A percentile compares a stretch with the other conserved stretches of the same genome.
Conservation (phyloP, 129 eudicot genomes). For the Pittosporum tobira region DNA sequence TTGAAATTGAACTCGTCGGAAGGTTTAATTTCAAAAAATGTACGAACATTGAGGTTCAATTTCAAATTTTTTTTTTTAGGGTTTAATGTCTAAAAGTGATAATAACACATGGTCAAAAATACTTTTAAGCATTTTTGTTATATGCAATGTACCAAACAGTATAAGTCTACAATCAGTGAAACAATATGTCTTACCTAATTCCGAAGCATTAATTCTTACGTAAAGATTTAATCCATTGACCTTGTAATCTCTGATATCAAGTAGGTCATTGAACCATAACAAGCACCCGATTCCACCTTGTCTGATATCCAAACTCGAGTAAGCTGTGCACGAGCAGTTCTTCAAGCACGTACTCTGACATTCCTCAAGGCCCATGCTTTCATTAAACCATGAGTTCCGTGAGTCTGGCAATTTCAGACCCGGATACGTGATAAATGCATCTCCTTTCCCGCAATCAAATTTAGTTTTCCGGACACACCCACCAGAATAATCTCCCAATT, state of each 20-base stretch:
- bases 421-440: constrained; percentile 22
- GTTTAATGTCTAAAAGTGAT: too few species aligned
- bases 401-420: constrained; percentile 36
- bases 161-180: too few species aligned
- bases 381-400: too few species aligned
- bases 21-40: too few species aligned
- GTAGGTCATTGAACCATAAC: too few species aligned
- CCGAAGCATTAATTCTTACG: constrained; percentile 11
- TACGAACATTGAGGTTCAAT: too few species aligned
- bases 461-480: constrained; percentile 26
- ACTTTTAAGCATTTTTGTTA: too few species aligned
- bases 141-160: too few species aligned
- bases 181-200: constrained; percentile 31
- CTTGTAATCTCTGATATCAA: constrained; percentile 14
- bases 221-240: constrained; percentile 15
- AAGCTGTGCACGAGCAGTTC: too few species aligned
- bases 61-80: too few species aligned
- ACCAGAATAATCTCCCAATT: constrained; percentile 23
- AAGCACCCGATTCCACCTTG: constrained; percentile 39
- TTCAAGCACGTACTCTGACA: constrained; percentile 33
- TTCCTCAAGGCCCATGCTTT: constrained; percentile 25
- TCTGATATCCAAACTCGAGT: constrained; percentile 9
- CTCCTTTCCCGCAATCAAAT: constrained; percentile 22
- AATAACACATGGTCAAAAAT: too few species aligned
- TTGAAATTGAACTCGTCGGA: too few species aligned